Conservation (phyloP, 192 early-diverging fungal genomes). For the Umbelopsis isabellina region DNA sequence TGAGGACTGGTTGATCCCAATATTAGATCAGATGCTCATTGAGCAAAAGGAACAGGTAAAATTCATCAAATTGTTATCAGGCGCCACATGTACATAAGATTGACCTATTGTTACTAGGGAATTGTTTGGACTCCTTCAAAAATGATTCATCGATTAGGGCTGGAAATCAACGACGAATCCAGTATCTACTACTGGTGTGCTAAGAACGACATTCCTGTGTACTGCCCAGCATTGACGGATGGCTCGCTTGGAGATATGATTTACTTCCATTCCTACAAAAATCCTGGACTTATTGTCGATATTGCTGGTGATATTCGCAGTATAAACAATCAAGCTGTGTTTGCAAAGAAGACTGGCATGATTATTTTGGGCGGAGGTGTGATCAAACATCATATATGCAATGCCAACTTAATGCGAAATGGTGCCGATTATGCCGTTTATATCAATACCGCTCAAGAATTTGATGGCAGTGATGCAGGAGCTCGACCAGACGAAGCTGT, state of each 20-base stretch:
- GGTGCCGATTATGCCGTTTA: conserved; percentile 96
- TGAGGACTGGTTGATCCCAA: conserved; percentile 97
- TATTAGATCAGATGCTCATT: conserved; percentile 88
- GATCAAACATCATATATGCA: conserved; percentile 98
- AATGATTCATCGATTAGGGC: conserved; percentile 85
- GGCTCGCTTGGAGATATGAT: conserved; percentile 99
- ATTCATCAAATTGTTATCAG: not conserved
- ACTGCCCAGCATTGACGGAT: conserved; percentile 96
- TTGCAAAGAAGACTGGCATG: conserved; percentile 94
- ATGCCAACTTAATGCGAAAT: conserved; percentile 98
- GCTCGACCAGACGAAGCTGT: conserved; percentile 98
- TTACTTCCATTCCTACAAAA: conserved; percentile 97
- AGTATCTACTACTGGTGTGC: conserved; percentile 93
- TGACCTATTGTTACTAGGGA: conserved; percentile 42
- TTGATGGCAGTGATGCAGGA: conserved; percentile 97
- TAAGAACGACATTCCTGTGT: conserved; percentile 95
- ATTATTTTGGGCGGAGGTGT: conserved; percentile 97
- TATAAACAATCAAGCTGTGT: conserved; percentile 93
- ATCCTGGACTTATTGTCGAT: conserved; percentile 92
- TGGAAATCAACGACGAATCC: conserved; percentile 85
- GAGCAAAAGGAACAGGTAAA: conserved; percentile 84
- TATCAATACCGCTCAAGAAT: conserved; percentile 98
- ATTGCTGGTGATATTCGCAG: conserved; percentile 88
- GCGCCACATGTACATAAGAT: not conserved
- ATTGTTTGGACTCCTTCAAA: conserved; percentile 91